Base-by-base conservation (phyloP, 2,329 filamentous ascomycete genomes). In the Ophiostoma sp. region DNA sequence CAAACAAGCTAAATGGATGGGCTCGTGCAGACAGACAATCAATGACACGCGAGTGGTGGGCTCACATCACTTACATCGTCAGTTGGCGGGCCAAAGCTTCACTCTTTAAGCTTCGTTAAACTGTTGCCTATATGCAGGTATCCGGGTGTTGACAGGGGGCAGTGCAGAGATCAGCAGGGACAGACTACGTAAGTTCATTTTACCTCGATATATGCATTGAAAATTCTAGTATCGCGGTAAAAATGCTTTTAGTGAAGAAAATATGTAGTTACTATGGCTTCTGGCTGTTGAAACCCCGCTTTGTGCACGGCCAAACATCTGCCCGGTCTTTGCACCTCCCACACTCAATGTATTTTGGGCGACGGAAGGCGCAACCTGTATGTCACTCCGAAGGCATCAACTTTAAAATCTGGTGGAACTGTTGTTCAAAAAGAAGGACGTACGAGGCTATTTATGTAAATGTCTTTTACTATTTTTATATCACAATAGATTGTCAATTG, bases 121-220 rank as follows among this genome's bases (percentile, higher is more conserved):
- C 52, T 42, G 69, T 45, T 70, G 69, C 69, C 69, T 70, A 57
- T 31, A 70, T 61, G 52, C 22, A 12, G 19, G 22, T 61, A 70
- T 7, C n/a, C 15, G 25, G 36, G 22, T 45, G 15, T 7, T 31
- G 33, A 15, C 52, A 4, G 68, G 22, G n/a, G 28, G 68, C 68
- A 42, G 68, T 39, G 52, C 48, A 36, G 33, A 57, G 5, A 36
- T 57, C 36, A 57, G 66, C 31, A 9, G 6, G 17, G 28, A 39
- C 31, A 7, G 66, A 22, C 48, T 55, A 55, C 68, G 68, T 66
- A 66, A 17, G n/a, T 17, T 36, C 12, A 19, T 45, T 33, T 12
- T 33, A 25, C 8, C 42, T 12, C 25, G 64, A 28, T 57, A 36
- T 12, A 7, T 3, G 36, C 5, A 36, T 45, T 31, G 22, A 0